Base-by-base conservation (phyloP, 2,329 filamentous ascomycete species). In the Didymella segeticola region DNA sequence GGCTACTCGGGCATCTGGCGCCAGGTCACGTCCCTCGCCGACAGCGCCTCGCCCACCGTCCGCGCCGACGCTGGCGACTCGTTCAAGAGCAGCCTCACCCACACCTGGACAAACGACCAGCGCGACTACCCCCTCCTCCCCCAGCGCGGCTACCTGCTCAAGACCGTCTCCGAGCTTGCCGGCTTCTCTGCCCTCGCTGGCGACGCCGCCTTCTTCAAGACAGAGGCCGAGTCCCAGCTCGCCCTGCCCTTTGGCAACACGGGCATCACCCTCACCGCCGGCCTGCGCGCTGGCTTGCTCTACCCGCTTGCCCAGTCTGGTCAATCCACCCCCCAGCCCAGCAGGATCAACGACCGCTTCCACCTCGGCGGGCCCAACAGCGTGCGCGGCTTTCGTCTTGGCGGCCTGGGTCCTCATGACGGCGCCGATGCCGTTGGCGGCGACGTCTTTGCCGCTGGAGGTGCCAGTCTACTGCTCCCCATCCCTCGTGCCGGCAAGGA, bases 281-380 rank as follows among this genome's bases (percentile, higher is more conserved):
- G 93, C 12, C 78, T 98, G 49, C 85, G 93, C 45, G 85, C 89
- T 17, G 95, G 95, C 29, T 72, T 96, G 42, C 81, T 99, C 8
- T 96, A 89, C 71, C 95, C 95, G 1, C 80, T 99, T 14, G 83
- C 90, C 1, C 78, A 89, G 7, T 86, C 86, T 6, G 78, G 78
- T 46, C 67, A 75, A 15, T 78, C 79, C 42, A 78, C 79, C 17
- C 83, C 88, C 0, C 80, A 83, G 20, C 85, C 88, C 4, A 96
- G 90, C 62, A 86, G 91, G 25, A 84, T 98, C 68, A 97, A 96
- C 71, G 95, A 99, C 74, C 91, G 95, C 37, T 99, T 99, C 79
- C 87, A 92, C 68, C 89, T 99, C 26, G 95, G 95, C 36, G 95
- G 95, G 0, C 93, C 95, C 3, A 96, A 92, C 3, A 93, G 96